phyloP scores from a whole-genome alignment of 805 yeast species.

The Cyberlindnera lachancei region DNA sequence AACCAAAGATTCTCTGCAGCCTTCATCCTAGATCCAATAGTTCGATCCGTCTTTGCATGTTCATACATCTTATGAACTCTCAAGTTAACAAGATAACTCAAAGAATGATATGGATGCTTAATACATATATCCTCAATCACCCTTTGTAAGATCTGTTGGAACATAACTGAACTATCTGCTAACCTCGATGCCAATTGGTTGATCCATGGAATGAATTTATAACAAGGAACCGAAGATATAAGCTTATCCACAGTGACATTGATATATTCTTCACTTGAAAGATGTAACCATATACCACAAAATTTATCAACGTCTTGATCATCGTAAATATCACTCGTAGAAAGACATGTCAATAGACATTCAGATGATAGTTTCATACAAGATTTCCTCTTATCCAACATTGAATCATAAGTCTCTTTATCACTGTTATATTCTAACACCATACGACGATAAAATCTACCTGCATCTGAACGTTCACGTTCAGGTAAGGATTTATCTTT shows the following conservation, averaged over 20 bases:
- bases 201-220: slow-evolving; percentile 70
- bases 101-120: slow-evolving; percentile 66
- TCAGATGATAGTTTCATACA: slow-evolving; percentile 49
- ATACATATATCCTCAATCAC: slow-evolving; percentile 40
- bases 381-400: slow-evolving; percentile 30
- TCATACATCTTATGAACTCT: slow-evolving; percentile 34
- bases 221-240: slow-evolving; percentile 41
- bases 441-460: slow-evolving; percentile 42
- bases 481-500: slow-evolving; percentile 32
- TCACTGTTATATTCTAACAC: slow-evolving; percentile 44
- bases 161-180: slow-evolving; percentile 37
- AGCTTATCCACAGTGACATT: slow-evolving; percentile 33
- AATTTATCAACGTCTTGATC: slow-evolving; percentile 65
- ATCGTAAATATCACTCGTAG: slow-evolving; percentile 33
- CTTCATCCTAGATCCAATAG: slow-evolving; percentile 36
- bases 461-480: slow-evolving; percentile 45
- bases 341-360: slow-evolving; percentile 52
- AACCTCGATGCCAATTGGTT: slow-evolving; percentile 75
- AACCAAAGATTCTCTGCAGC: slow-evolving; percentile 47
- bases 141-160: slow-evolving; percentile 46
- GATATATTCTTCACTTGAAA: slow-evolving; percentile 36
- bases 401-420: slow-evolving; percentile 32
- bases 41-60: slow-evolving; percentile 26
- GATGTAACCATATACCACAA: slow-evolving; percentile 77
- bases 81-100: slow-evolving; percentile 56